Evolutionary conservation across 2,329 filamentous ascomycete genomes (phyloP).

Genomic region (Neofusicoccum sp.): DNA sequence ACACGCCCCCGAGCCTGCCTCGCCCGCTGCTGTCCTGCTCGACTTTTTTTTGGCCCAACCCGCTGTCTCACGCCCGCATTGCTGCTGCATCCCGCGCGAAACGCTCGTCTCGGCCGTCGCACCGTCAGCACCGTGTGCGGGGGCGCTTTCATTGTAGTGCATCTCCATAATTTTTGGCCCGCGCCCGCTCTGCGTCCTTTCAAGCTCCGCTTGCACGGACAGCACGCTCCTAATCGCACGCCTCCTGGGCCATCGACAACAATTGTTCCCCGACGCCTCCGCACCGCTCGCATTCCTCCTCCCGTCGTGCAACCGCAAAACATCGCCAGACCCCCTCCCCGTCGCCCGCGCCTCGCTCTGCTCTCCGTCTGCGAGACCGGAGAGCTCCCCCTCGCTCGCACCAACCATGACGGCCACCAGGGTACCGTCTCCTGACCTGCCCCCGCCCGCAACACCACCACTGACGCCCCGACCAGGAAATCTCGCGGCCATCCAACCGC

Average conservation of each 20-base stretch:
- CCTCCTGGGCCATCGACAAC: constrained; percentile 16
- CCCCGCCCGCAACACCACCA: constrained; percentile 26
- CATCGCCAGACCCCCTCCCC: not conserved
- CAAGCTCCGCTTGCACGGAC: constrained; percentile 21
- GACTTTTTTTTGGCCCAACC: constrained; percentile 4
- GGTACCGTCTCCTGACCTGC: constrained; percentile 29
- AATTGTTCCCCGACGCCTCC: constrained; percentile 9
- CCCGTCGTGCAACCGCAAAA: not conserved
- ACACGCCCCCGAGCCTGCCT: constrained; percentile 3
- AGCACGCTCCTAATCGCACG: constrained; percentile 17
- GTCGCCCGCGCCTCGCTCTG: not conserved
- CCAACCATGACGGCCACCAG: constrained; percentile 43
- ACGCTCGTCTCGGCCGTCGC: constrained; percentile 4
- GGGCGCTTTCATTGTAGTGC: constrained; percentile 23
- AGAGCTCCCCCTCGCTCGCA: not conserved
- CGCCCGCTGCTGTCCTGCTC: not conserved
- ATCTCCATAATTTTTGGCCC: constrained; percentile 24
- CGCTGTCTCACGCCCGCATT: constrained; percentile 14
- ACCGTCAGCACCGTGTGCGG: constrained; percentile 20
- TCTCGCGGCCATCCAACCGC: constrained; percentile 47
- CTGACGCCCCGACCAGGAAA: constrained; percentile 40
- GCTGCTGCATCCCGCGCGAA: constrained; percentile 8
- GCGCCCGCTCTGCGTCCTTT: constrained; percentile 19
- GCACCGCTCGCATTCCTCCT: constrained; percentile 7
- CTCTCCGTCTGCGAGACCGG: not conserved